phyloP scores from a whole-genome alignment of 140 eudicot genomes.

The Senecio squalidus region DNA sequence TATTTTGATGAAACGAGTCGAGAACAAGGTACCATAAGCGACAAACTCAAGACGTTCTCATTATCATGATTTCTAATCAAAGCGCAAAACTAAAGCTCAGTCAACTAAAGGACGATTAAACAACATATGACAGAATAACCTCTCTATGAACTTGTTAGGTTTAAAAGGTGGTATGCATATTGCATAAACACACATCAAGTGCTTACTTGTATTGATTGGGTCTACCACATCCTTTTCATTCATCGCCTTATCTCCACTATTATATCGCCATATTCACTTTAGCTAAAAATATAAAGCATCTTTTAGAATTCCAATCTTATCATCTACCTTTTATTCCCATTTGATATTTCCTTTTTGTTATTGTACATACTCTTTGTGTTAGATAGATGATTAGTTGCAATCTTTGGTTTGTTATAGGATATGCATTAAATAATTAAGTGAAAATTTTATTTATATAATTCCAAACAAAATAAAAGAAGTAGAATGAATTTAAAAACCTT shows the following conservation, averaged over 20 bases:
- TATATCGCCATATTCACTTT: conserved; percentile 6
- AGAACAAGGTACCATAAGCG: no score
- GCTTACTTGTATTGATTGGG: conserved; percentile 12
- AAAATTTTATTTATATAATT: neutral
- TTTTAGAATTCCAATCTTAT: conserved; percentile 5
- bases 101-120: no score
- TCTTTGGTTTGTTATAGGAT: neutral
- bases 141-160: neutral
- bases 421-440: neutral
- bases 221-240: conserved; percentile 18
- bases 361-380: neutral
- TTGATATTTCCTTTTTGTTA: neutral
- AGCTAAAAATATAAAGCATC: conserved; percentile 5
- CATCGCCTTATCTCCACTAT: conserved; percentile 12
- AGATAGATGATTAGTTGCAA: neutral
- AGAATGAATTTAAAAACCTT: neutral
- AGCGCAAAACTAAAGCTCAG: no score
- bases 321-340: neutral
- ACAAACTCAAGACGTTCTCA: no score
- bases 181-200: neutral
- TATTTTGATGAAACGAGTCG: no score
- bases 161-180: neutral
- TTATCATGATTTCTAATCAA: no score
- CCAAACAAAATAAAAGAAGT: neutral
- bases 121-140: no score